Evolutionary conservation across 2,329 filamentous ascomycete species (phyloP), one percentile per base, ranked within the genome.

Genomic region (Blastomyces silverae): DNA sequence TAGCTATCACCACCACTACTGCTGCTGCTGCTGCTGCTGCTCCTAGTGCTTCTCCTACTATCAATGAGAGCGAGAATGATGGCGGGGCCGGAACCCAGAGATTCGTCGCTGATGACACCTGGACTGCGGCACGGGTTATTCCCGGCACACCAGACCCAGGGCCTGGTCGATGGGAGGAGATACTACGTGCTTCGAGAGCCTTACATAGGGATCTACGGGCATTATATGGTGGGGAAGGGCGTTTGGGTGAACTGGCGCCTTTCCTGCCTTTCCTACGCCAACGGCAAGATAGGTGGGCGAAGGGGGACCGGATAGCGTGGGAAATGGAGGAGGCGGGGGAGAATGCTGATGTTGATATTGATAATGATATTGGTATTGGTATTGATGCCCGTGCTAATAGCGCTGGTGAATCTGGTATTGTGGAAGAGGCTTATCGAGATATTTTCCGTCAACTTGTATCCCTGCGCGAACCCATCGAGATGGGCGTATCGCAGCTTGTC

Each of bases 291-390:
- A 48, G 58, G 22, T 66, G 65, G 65, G 65, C 65, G 15, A 64
- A 44, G 52, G 65, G 62, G 31, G 65, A 66, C 42, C 57, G 62
- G 20, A 28, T 66, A 46, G 64, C 63, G 10, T 66, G 65, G 65
- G 58, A 44, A 13, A 59, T 61, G 25, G 64, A 65, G 17, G 28
- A 39, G 13, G n/a, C 39, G 3, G 39, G 34, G 6, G 5, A n/a
- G 4, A 17, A 15, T 39, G 11, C 31, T 7, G 31, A 34, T 34
- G 6, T 5, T 7, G 31, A 34, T 34, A 34, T 34, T 7, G 31
- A 7, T 34, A 34, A 6, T 7, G 31, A 34, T 34, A 34, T 56
- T 39, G 31, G 17, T 31, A 15, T 31, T 58, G 31, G 17, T 31
- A 15, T 31, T 58, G 31, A 58, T 58, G 31, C 15, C 20, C 20